A percentile compares a stretch with the other conserved stretches of the same genome.
Conservation (phyloP, 1,139 yeast genomes). For the Debaryomyces sp. region DNA sequence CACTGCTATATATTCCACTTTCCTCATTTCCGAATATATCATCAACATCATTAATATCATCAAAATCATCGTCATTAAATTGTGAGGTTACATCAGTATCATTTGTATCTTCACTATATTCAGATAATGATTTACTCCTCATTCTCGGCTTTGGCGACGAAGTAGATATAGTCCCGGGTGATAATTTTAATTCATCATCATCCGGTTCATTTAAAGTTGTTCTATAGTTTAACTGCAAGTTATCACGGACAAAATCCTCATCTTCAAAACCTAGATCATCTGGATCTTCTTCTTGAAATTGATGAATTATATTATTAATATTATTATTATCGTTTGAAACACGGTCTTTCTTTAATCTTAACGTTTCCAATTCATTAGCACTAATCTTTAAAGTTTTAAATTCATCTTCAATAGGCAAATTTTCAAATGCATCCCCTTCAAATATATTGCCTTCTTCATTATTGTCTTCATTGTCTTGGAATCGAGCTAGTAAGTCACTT, state of each 20-base stretch:
- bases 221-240: conserved; percentile 2
- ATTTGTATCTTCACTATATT: conserved; percentile 39
- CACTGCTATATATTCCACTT: conserved; percentile 32
- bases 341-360: conserved; percentile 9
- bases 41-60: conserved; percentile 37
- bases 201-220: conserved; percentile 1
- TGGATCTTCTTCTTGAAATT: conserved; percentile 6
- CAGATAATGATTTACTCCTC: conserved; percentile 28
- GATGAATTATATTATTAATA: background rate
- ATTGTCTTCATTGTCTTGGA: conserved; percentile 12
- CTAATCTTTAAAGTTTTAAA: conserved; percentile 28
- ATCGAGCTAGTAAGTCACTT: conserved; percentile 15
- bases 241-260: background rate
- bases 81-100: conserved; percentile 47
- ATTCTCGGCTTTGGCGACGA: conserved; percentile 24
- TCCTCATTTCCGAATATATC: conserved; percentile 41
- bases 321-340: background rate
- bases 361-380: conserved; percentile 18
- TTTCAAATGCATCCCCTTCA: conserved; percentile 24
- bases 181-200: conserved; percentile 12
- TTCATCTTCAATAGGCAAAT: conserved; percentile 27
- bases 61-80: conserved; percentile 45
- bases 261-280: conserved; percentile 5
- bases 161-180: conserved; percentile 27
- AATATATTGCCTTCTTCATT: conserved; percentile 5